These are phyloP conservation scores for Steccherinum ochraceum DNA, from an alignment of 768 basidiomycete species.

Conservation along the genomic window DNA sequence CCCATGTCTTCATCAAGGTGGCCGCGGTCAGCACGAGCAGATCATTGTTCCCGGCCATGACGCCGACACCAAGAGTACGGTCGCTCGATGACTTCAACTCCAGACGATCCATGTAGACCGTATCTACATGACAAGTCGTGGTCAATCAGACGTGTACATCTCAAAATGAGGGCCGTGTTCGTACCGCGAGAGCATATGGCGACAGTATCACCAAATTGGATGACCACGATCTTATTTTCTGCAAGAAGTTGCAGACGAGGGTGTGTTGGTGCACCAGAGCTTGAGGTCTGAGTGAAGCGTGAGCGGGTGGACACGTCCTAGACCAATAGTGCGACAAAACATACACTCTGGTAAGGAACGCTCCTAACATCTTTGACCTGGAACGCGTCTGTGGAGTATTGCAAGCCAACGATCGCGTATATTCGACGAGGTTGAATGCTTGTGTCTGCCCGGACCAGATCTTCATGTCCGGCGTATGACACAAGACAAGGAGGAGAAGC, in stretches of 20 bases:
- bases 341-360: conserved; percentile 74
- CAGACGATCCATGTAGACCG: conserved; percentile 64
- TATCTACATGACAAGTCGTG: conserved; percentile 36
- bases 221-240: conserved; percentile 51
- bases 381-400: conserved; percentile 35
- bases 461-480: conserved; percentile 59
- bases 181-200: conserved; percentile 64
- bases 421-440: conserved; percentile 46
- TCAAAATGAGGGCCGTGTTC: neutral
- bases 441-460: conserved; percentile 31
- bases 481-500: conserved; percentile 58
- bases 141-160: neutral
- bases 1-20: conserved; percentile 58
- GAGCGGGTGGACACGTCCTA: too few relatives aligned
- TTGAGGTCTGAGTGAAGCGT: conserved; percentile 45
- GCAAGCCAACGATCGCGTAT: conserved; percentile 55
- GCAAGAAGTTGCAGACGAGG: conserved; percentile 57
- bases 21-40: conserved; percentile 60
- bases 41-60: conserved; percentile 41
- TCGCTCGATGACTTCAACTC: conserved; percentile 64
- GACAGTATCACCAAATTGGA: conserved; percentile 75
- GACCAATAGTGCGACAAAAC: conserved; percentile 21
- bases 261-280: conserved; percentile 65
- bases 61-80: conserved; percentile 65
- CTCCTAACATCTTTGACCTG: conserved; percentile 41